These are phyloP conservation scores for Dendrostoma leiphaemia DNA, from an alignment of 2,329 filamentous ascomycete species.

Conservation along the genomic window DNA sequence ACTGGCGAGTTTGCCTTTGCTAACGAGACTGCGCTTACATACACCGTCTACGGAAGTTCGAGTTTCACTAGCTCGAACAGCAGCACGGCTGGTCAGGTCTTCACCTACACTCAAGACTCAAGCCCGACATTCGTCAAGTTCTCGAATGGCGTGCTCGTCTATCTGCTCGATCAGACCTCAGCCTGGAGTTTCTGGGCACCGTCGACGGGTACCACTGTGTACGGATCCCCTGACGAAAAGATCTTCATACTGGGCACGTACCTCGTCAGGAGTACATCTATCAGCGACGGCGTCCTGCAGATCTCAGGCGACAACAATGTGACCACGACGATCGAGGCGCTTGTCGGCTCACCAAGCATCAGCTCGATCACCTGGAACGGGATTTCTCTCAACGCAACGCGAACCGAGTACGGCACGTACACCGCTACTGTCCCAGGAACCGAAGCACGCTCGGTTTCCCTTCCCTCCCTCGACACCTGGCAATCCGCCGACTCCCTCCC, in stretches of 20 bases:
- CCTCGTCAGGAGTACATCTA: conserved; percentile 51
- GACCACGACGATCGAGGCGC: conserved; percentile 59
- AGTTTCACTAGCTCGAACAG: conserved; percentile 30
- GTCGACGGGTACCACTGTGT: conserved; percentile 39
- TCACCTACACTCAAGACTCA: conserved; percentile 45
- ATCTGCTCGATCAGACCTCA: conserved; percentile 50
- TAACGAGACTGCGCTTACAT: conserved; percentile 32
- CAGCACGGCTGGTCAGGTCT: conserved; percentile 28
- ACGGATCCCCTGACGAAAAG: conserved; percentile 42
- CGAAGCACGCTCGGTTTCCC: conserved; percentile 36
- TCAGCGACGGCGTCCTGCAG: conserved; percentile 48
- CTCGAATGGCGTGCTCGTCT: conserved; percentile 46
- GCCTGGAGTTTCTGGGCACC: conserved; percentile 58
- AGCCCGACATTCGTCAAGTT: conserved; percentile 47
- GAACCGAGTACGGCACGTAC: conserved; percentile 43
- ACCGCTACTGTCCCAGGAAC: conserved; percentile 53
- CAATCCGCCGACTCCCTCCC: conserved; percentile 48
- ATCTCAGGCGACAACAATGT: conserved; percentile 63
- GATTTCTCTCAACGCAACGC: conserved; percentile 35
- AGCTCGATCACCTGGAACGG: conserved; percentile 63
- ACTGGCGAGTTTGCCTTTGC: conserved; percentile 49
- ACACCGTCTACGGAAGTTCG: conserved; percentile 38
- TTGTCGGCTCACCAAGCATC: conserved; percentile 50
- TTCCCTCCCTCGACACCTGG: conserved; percentile 46
- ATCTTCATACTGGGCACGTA: conserved; percentile 58